These are phyloP conservation scores for Boletus mariae DNA, from an alignment of 1,284 basidiomycete species.

Conservation along the genomic window DNA sequence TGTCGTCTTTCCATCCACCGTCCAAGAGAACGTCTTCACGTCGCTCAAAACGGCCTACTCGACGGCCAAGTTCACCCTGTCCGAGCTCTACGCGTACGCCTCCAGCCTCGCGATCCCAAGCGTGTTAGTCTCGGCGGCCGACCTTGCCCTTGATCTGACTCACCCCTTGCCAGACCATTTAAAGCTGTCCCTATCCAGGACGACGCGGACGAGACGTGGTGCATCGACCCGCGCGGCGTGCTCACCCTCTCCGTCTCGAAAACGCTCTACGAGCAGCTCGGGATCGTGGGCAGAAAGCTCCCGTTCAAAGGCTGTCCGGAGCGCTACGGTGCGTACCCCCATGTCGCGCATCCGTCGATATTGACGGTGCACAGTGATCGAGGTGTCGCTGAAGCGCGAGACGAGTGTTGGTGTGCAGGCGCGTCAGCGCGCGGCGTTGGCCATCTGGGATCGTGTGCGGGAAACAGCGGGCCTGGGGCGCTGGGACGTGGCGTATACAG, in stretches of 20 bases:
- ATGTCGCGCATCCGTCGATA: background rate
- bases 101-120: slow-evolving; percentile 7
- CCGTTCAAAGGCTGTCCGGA: slow-evolving; percentile 46
- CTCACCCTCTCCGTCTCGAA: slow-evolving; percentile 54
- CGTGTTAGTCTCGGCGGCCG: slow-evolving; percentile 20
- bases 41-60: slow-evolving; percentile 42
- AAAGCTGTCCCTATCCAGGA: slow-evolving; percentile 35
- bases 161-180: slow-evolving; percentile 23
- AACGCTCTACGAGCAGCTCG: slow-evolving; percentile 54
- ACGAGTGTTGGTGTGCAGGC: slow-evolving; percentile 30
- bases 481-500: slow-evolving; percentile 46
- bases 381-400: slow-evolving; percentile 39
- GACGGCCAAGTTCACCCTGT: slow-evolving; percentile 39
- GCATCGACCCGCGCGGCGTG: slow-evolving; percentile 54
- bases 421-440: slow-evolving; percentile 37
- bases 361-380: slow-evolving; percentile 37
- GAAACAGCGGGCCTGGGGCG: slow-evolving; percentile 31
- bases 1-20: slow-evolving; percentile 45
- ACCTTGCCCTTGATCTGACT: background rate
- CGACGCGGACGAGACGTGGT: slow-evolving; percentile 55
- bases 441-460: slow-evolving; percentile 40
- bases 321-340: slow-evolving; percentile 43
- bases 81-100: slow-evolving; percentile 39
- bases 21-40: slow-evolving; percentile 37
- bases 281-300: slow-evolving; percentile 49